Conservation (phyloP, 108 stramenopile genomes). For the Cyclotella kingstonii region DNA sequence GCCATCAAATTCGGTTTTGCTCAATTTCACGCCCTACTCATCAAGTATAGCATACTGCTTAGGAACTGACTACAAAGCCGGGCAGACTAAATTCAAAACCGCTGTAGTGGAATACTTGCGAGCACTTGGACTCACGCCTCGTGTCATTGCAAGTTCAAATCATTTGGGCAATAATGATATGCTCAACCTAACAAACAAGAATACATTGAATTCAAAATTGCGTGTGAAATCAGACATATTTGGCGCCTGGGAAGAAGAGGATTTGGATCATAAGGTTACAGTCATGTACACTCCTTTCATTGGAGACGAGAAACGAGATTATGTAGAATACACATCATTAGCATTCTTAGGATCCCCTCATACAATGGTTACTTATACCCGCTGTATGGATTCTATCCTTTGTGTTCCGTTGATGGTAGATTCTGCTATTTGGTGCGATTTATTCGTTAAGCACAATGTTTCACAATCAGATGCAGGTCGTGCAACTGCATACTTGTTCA, state of each 20-base stretch:
- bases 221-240: conserved; percentile 81
- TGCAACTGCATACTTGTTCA: conserved; percentile 88
- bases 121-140: conserved; percentile 67
- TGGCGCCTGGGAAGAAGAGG: conserved; percentile 72
- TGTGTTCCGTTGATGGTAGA: conserved; percentile 88
- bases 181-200: conserved; percentile 71
- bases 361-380: conserved; percentile 88
- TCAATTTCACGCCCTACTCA: conserved; percentile 39
- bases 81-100: conserved; percentile 89
- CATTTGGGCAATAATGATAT: conserved; percentile 92
- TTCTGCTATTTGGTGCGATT: conserved; percentile 81
- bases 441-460: conserved; percentile 55
- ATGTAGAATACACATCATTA: conserved; percentile 81
- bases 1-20: conserved; percentile 18
- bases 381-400: conserved; percentile 85
- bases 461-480: conserved; percentile 49
- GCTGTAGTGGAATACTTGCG: conserved; percentile 83
- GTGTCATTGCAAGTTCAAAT: conserved; percentile 83
- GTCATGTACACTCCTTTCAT: conserved; percentile 88
- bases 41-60: conserved; percentile 55
- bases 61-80: conserved; percentile 87
- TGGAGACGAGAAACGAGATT: conserved; percentile 86
- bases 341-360: conserved; percentile 74
- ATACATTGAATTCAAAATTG: conserved; percentile 75
- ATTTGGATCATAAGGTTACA: conserved; percentile 75